These are phyloP conservation scores for Globisporangium nodosum DNA, from an alignment of 352 stramenopile species.

Conservation along the genomic window DNA sequence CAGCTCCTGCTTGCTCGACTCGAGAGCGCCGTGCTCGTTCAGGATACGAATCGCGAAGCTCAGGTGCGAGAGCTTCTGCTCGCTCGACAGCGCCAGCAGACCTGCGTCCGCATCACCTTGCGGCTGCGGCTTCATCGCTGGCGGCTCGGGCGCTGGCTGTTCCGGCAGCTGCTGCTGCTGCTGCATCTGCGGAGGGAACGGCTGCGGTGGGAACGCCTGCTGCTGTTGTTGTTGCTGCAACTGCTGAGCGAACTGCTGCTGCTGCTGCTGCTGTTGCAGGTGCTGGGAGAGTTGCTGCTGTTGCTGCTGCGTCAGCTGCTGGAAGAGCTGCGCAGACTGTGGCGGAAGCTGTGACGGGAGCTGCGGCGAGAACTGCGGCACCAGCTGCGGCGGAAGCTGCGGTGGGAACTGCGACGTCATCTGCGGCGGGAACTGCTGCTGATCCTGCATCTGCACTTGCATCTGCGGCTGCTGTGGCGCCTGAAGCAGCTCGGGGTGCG, in stretches of 20 bases:
- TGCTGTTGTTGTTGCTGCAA: background rate
- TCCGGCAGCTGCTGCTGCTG: background rate
- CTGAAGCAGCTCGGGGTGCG: background rate
- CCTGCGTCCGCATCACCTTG: background rate
- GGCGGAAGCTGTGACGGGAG: background rate
- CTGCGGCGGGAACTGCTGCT: background rate
- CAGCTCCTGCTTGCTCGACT: slow-evolving; percentile 10
- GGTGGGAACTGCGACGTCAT: background rate
- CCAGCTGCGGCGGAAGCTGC: background rate
- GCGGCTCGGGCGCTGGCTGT: background rate
- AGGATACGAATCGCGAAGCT: slow-evolving; percentile 11
- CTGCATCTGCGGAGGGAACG: background rate
- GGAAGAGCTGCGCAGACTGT: background rate
- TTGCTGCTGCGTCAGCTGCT: background rate
- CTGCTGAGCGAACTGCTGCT: background rate
- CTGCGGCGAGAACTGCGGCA: background rate
- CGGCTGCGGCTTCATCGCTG: background rate
- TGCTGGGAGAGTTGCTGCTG: background rate
- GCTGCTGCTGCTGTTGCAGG: background rate
- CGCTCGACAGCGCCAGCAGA: slow-evolving; percentile 3
- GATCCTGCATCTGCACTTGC: background rate
- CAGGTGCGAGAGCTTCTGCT: slow-evolving; percentile 11
- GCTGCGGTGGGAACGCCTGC: background rate
- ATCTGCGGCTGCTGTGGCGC: background rate
- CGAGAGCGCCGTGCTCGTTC: slow-evolving; percentile 11